Base-by-base conservation (phyloP, 2,329 filamentous ascomycete species). In the Neopestalotiopsis sp. region DNA sequence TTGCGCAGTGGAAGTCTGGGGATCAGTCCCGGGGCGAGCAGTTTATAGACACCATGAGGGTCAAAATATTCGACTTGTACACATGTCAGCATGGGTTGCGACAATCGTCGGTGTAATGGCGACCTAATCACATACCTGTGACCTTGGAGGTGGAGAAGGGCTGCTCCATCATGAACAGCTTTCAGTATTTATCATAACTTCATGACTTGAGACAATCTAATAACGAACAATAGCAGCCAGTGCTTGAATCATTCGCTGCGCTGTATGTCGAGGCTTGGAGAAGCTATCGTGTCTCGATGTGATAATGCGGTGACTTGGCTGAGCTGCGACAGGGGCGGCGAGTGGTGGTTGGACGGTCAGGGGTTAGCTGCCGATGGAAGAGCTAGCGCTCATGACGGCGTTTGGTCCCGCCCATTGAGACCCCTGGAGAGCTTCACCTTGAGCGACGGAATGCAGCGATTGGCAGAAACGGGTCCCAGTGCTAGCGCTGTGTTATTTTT, bases 51-150 rank as follows among this genome's bases (percentile, higher is more conserved):
- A 76, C 93, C 91, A 78, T 94, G 92, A 66, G 96, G 95, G 83
- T 99, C 96, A 83, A 93, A 94, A 83, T 97, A 99, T 86, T 98
- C 95, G 84, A 98, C 94, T 97, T 76, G 17, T 20, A 42, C 32
- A 56, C 30, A 57, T 53, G 68, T 65, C 59, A 61, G 70, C 62
- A 69, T 53, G 67, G 66, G 42, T 42, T 68, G 61, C 71, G 32
- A 66, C 61, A 30, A 69, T 63, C 70, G 49, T 56, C 34, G 68
- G 30, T 20, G 63, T 34, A 66, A 66, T 38, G 28, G 24, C 24
- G 24, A 28, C 68, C 32, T 40, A 58, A 59, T 63, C 56, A 72
- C 80, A 67, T 83, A 93, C 91, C 91, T 79, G 91, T 93, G 76
- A 94, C 92, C 86, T 94, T 94, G 74, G 91, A 93, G 75, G 90